These are phyloP conservation scores for Ceratobasidium sp. DNA, from an alignment of 1,284 basidiomycete genomes.

Conservation along the genomic window DNA sequence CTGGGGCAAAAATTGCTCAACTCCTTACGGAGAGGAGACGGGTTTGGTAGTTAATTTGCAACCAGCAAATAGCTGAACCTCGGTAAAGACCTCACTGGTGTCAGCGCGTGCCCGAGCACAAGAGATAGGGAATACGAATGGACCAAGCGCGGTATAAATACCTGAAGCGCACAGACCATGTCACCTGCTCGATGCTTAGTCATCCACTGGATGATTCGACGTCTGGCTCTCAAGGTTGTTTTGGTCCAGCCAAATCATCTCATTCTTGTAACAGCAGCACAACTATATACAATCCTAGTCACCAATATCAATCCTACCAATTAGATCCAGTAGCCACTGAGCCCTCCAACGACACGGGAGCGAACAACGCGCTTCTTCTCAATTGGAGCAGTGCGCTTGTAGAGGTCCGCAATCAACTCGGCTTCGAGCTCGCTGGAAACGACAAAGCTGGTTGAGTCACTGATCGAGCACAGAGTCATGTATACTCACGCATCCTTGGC, in stretches of 20 bases:
- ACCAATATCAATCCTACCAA: no score
- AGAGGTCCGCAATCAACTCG: neutral
- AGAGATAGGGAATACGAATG: constrained; percentile 73
- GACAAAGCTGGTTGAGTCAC: neutral
- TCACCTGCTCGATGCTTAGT: no score
- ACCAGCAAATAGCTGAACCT: constrained; percentile 92
- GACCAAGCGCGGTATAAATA: no score
- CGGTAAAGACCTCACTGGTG: constrained; percentile 90
- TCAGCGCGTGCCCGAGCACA: constrained; percentile 91
- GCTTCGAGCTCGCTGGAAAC: constrained; percentile 1
- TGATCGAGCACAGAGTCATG: neutral
- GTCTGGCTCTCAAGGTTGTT: no score
- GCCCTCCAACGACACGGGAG: constrained; percentile 8
- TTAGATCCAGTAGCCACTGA: constrained; percentile 11
- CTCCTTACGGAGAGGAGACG: constrained; percentile 74
- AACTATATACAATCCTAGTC: constrained; percentile 1
- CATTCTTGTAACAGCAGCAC: no score
- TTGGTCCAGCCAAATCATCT: no score
- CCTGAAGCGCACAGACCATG: no score
- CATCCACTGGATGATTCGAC: no score
- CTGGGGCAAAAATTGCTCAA: constrained; percentile 77
- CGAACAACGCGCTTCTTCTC: constrained; percentile 10
- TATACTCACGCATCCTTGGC: neutral
- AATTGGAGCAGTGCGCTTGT: constrained; percentile 4
- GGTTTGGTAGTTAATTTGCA: constrained; percentile 91